phyloP scores from a whole-genome alignment of 2,329 filamentous ascomycete species.

The Magnaporthiopsis poae region DNA sequence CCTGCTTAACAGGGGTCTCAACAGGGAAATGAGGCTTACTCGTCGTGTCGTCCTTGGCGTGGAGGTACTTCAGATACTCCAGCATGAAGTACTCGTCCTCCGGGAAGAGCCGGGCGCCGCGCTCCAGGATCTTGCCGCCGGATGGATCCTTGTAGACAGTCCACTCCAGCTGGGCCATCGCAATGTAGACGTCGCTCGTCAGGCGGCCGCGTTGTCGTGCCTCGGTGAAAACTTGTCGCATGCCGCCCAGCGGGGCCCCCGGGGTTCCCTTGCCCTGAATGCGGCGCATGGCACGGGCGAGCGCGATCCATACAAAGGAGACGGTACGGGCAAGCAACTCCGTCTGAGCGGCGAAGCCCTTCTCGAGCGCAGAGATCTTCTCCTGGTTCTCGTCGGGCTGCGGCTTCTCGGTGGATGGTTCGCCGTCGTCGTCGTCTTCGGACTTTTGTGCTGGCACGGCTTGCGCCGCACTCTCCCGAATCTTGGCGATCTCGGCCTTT shows the following conservation, averaged over 20 bases:
- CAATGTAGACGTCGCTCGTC: constrained; percentile 89
- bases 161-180: constrained; percentile 84
- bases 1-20: not conserved
- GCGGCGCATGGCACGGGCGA: constrained; percentile 87
- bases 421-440: constrained; percentile 24
- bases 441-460: constrained; percentile 19
- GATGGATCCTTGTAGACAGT: constrained; percentile 91
- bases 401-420: constrained; percentile 38
- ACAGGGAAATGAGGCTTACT: constrained; percentile 48
- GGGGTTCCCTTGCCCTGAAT: constrained; percentile 74
- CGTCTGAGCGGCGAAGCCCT: constrained; percentile 62
- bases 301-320: constrained; percentile 86
- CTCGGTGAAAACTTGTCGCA: constrained; percentile 80
- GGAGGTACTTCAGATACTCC: constrained; percentile 90
- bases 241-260: constrained; percentile 51
- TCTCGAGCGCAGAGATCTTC: constrained; percentile 50
- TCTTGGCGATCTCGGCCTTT: constrained; percentile 44
- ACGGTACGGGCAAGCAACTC: constrained; percentile 73
- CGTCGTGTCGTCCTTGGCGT: constrained; percentile 83
- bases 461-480: constrained; percentile 35
- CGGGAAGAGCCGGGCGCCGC: constrained; percentile 84
- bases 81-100: constrained; percentile 88
- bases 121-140: constrained; percentile 90
- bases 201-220: constrained; percentile 78
- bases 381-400: constrained; percentile 39